phyloP scores from a whole-genome alignment of 2,329 filamentous ascomycete species.

The Penicillium sp. region DNA sequence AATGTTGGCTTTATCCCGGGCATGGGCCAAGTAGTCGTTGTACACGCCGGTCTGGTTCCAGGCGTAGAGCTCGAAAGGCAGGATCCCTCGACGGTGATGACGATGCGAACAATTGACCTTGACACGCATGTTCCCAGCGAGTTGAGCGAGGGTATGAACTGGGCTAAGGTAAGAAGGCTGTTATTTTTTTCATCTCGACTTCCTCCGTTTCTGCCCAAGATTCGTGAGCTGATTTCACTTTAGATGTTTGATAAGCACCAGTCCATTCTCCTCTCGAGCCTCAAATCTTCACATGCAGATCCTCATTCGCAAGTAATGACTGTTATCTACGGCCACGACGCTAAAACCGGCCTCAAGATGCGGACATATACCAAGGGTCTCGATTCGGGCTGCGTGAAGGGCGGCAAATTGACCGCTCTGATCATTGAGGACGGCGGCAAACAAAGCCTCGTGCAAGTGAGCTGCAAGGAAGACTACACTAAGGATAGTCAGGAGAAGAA shows the following conservation, averaged over 20 bases:
- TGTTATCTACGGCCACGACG: conserved; percentile 88
- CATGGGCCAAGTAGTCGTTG: conserved; percentile 72
- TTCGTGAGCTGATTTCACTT: conserved; percentile 3
- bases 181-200: background rate
- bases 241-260: conserved; percentile 61
- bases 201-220: conserved; percentile 9
- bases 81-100: conserved; percentile 85
- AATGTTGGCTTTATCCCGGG: conserved; percentile 67
- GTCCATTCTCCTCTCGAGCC: conserved; percentile 35
- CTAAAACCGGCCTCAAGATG: conserved; percentile 71
- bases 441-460: conserved; percentile 50
- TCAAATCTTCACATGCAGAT: conserved; percentile 26
- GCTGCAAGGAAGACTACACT: conserved; percentile 46
- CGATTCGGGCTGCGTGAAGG: conserved; percentile 81
- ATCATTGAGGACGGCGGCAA: conserved; percentile 68
- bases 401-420: conserved; percentile 76
- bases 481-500: conserved; percentile 18
- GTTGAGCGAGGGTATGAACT: conserved; percentile 63
- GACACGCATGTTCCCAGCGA: conserved; percentile 64
- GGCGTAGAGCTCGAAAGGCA: conserved; percentile 72
- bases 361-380: conserved; percentile 79
- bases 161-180: conserved; percentile 61
- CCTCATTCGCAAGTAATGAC: conserved; percentile 58
- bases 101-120: conserved; percentile 80
- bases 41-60: conserved; percentile 85